Conservation (phyloP, 257 asterid species). For the Solanum piurae region DNA sequence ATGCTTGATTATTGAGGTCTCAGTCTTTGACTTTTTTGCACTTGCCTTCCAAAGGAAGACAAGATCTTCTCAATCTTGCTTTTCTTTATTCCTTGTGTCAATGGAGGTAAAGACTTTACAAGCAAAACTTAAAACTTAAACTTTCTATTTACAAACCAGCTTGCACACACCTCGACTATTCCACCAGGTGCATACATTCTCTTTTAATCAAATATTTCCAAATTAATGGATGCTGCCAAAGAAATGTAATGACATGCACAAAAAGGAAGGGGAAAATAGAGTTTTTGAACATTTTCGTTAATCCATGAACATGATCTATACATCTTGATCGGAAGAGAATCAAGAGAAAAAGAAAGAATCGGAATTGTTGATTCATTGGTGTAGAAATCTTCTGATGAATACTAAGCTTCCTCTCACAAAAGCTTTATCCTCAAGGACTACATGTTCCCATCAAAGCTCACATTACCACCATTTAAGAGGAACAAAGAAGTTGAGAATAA, state of each 20-base stretch:
- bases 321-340: not conserved
- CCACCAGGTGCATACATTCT: not conserved
- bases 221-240: not conserved
- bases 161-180: not conserved
- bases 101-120: not conserved
- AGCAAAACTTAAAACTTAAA: not conserved
- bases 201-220: not conserved
- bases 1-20: not conserved
- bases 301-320: not conserved
- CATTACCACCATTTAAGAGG: not conserved
- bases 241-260: not conserved
- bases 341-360: not conserved
- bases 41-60: not conserved
- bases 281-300: not conserved
- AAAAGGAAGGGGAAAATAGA: not conserved
- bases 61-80: not conserved
- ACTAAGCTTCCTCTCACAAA: not conserved
- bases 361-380: not conserved
- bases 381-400: not conserved
- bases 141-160: not conserved
- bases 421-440: conserved; percentile 8
- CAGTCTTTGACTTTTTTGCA: not conserved
- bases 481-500: not conserved
- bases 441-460: not conserved
- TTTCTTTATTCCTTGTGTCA: not conserved